Evolutionary conservation across 208 protist genomes (phyloP).

Genomic region (Lotmaria passim): DNA sequence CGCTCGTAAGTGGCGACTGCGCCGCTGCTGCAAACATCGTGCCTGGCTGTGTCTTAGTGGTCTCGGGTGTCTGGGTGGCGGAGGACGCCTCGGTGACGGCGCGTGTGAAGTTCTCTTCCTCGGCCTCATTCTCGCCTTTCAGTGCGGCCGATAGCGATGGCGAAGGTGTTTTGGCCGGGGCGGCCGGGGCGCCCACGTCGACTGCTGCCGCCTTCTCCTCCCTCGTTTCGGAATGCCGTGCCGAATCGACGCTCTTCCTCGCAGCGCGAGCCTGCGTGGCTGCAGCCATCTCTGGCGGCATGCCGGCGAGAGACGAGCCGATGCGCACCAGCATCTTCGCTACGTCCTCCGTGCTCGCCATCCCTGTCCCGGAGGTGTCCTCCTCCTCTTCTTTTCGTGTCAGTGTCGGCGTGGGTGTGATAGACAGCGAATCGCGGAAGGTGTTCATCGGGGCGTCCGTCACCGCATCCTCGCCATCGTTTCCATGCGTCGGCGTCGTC

Average conservation of each 20-base stretch:
- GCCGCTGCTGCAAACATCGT: too few species aligned
- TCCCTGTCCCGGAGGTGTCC: conserved; percentile 20
- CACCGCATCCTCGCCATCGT: conserved; percentile 9
- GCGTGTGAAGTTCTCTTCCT: background rate
- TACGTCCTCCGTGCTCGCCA: conserved; percentile 10
- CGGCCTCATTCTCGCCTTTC: too few species aligned
- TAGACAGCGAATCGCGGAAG: conserved; percentile 26
- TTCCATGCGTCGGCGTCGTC: conserved; percentile 9
- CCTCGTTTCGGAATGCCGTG: too few species aligned
- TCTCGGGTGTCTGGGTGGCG: background rate
- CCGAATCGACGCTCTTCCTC: background rate
- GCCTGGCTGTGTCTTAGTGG: too few species aligned
- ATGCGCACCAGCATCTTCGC: conserved; percentile 14
- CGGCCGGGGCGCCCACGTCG: background rate
- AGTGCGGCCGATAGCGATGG: too few species aligned
- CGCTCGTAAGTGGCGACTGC: too few species aligned
- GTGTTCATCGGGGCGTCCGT: conserved; percentile 31
- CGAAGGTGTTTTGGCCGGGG: background rate
- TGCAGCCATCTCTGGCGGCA: background rate
- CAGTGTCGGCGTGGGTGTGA: conserved; percentile 29
- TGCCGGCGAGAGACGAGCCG: conserved; percentile 8
- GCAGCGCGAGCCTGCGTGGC: background rate
- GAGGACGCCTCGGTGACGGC: background rate
- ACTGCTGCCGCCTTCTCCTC: background rate
- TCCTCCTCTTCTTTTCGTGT: conserved; percentile 16